Percentiles rank a stretch among this genome's conserved stretches.
Evolutionary conservation across 805 yeast species (phyloP).

Genomic region (Ascoidea rubescens): DNA sequence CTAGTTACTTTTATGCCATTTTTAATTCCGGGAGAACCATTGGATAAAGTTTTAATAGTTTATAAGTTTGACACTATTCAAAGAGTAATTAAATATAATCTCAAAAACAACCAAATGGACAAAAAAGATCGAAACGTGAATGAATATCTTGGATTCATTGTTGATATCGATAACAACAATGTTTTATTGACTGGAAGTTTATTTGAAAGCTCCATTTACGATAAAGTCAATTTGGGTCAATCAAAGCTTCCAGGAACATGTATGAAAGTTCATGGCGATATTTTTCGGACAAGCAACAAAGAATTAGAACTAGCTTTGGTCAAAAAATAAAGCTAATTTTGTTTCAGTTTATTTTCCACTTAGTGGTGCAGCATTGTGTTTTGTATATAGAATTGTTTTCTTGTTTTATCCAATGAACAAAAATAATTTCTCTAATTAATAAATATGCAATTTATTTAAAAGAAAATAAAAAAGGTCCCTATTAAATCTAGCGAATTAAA

Average conservation of each 20-base stretch:
- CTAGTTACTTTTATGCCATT: constrained; percentile 56
- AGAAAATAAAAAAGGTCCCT: no score
- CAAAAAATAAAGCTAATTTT: no score
- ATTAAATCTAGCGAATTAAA: no score
- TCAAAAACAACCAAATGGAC: constrained; percentile 28
- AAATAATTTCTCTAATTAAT: no score
- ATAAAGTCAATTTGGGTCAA: constrained; percentile 20
- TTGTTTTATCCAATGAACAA: no score
- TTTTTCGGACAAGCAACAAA: constrained; percentile 14
- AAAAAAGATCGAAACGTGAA: constrained; percentile 37
- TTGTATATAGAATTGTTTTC: no score
- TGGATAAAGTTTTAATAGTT: constrained; percentile 43
- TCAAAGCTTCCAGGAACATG: constrained; percentile 14
- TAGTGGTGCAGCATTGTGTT: no score
- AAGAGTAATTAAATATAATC: constrained; percentile 34
- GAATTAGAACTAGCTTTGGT: constrained; percentile 1
- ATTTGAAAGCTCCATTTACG: constrained; percentile 41
- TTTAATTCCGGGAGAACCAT: constrained; percentile 40
- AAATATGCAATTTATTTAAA: no score
- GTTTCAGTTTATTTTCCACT: no score
- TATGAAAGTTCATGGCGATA: constrained; percentile 21
- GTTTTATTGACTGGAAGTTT: constrained; percentile 50
- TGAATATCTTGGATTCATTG: constrained; percentile 47
- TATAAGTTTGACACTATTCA: constrained; percentile 54
- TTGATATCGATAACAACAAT: constrained; percentile 46